phyloP scores from a whole-genome alignment of 1,284 basidiomycete genomes.

The Irpex sp. region DNA sequence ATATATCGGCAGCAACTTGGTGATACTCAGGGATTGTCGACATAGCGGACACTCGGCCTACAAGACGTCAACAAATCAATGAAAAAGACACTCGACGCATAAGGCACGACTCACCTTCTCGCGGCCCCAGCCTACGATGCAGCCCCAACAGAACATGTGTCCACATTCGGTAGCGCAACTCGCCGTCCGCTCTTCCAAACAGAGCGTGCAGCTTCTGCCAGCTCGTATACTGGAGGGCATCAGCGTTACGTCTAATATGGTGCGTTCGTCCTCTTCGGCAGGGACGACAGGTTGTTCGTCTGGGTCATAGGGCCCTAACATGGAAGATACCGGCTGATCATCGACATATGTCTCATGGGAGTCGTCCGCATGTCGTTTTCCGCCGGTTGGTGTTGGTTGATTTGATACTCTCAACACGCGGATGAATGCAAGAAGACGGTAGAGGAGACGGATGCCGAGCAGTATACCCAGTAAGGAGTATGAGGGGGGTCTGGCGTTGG shows the following conservation, averaged over 20 bases:
- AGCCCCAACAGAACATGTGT: constrained; percentile 92
- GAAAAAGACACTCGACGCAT: background rate
- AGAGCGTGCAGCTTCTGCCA: constrained; percentile 78
- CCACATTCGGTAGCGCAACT: constrained; percentile 90
- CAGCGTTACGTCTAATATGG: constrained; percentile 51
- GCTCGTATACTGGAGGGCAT: constrained; percentile 50
- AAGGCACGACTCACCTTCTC: constrained; percentile 60
- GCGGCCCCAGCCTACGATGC: constrained; percentile 82
- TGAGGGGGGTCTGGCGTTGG: constrained; percentile 70
- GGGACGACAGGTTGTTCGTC: constrained; percentile 48
- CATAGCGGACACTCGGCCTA: constrained; percentile 87
- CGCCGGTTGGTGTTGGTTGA: constrained; percentile 17
- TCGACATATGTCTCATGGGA: constrained; percentile 58
- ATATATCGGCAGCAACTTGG: constrained; percentile 75
- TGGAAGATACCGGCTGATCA: constrained; percentile 50
- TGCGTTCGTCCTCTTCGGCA: constrained; percentile 65
- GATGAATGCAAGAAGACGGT: constrained; percentile 49
- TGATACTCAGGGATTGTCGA: constrained; percentile 71
- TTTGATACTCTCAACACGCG: constrained; percentile 23
- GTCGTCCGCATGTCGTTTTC: constrained; percentile 27
- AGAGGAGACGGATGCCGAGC: constrained; percentile 62
- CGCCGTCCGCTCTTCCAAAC: constrained; percentile 76
- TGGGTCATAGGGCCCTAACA: constrained; percentile 48
- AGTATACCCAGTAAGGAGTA: constrained; percentile 83
- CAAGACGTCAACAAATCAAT: background rate